Base-by-base conservation (phyloP, 441 rosid species). In the Capsella rubella region DNA sequence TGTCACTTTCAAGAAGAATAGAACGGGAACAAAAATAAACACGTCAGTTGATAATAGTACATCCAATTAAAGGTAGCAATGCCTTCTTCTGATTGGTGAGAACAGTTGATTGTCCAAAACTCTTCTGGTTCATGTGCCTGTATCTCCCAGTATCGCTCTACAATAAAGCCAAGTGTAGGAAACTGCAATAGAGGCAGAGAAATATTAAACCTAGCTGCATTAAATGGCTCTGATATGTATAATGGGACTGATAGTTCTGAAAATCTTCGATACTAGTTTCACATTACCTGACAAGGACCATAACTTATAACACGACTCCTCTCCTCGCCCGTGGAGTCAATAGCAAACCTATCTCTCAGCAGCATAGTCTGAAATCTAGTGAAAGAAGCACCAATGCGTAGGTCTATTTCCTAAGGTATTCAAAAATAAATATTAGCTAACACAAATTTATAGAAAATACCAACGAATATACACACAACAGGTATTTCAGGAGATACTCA, bases 321-420 rank as follows among this genome's bases (percentile, higher is more conserved):
- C 61, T 92, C 99, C 78, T 86, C 94, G 64, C 86, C 85, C 70
- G 84, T 84, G 68, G 87, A 81, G 81, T 86, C 90, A 61, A 95
- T 90, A 62, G 72, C 76, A 70, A 92, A 95, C 75, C 81, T 89
- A 72, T 94, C 97, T 78, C 59, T 92, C 82, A 95, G 81, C 59
- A 95, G 82, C 96, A 92, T 89, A 39, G 98, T 92, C 81, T 92
- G 99, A 78, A 95, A 95, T 79, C 99, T 85, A 49, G 99, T 95
- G 83, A 95, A 95, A 59, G 98, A 92, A 82, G 98, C 97, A 78
- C 98, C 99, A 72, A 95, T 90, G 11, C 99, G 92, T n/a, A 95
- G 93, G 78, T 95, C 97, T 79, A 95, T 92, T 82, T 95, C 98
- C 99, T 95, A 81, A 53, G 58, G 47, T 8, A 76, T 64, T 54